Evolutionary conservation across 306 rosid species (phyloP).

Genomic region (Vigna reflexopilosa): DNA sequence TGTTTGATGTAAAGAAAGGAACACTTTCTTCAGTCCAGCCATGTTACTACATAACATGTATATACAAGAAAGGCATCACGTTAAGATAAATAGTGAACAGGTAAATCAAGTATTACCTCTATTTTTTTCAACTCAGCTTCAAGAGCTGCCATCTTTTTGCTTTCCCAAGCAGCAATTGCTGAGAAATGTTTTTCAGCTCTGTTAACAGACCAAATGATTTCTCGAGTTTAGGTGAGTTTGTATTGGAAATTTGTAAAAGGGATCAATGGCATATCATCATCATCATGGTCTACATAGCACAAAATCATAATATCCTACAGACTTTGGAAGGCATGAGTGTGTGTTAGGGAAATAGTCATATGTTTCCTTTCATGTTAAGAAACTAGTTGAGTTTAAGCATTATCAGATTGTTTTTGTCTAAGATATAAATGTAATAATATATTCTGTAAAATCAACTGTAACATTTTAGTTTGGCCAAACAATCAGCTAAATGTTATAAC

Average conservation of each 20-base stretch:
- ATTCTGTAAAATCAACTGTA: neutral
- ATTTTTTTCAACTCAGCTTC: conserved; percentile 69
- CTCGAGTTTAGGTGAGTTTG: neutral
- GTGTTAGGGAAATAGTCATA: neutral
- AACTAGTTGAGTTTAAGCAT: no score
- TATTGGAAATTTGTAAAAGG: neutral
- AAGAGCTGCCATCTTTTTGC: conserved; percentile 62
- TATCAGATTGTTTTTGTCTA: no score
- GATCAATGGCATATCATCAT: neutral
- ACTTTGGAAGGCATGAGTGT: neutral
- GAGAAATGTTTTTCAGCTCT: conserved; percentile 75
- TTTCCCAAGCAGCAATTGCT: conserved; percentile 74
- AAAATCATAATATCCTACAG: neutral
- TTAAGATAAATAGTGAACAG: conserved; percentile 5
- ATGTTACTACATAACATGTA: neutral
- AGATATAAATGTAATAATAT: neutral
- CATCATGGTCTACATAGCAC: neutral
- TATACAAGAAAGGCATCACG: neutral
- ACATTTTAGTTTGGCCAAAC: neutral
- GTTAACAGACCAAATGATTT: conserved; percentile 42
- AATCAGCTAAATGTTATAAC: neutral
- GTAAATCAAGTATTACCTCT: conserved; percentile 60
- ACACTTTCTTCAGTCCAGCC: no score
- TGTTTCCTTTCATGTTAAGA: no score
- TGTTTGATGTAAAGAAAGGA: no score